Evolutionary conservation across 140 eudicot species (phyloP).

Genomic region (Bidens hawaiensis): DNA sequence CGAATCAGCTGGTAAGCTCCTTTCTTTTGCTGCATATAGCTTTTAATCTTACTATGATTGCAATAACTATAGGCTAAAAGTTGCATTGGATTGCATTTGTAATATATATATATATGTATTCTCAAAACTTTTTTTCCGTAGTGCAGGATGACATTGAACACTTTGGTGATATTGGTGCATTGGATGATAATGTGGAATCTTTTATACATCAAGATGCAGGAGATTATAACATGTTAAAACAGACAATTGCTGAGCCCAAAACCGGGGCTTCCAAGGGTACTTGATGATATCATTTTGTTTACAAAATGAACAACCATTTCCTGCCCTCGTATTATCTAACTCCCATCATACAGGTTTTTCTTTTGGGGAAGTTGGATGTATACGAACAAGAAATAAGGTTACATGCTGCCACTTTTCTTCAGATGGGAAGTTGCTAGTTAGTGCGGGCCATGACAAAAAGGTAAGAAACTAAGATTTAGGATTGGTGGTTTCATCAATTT

Average conservation of each 20-base stretch:
- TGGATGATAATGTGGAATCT: conserved; percentile 89
- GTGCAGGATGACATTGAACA: conserved; percentile 89
- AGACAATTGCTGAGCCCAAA: conserved; percentile 68
- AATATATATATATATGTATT: no score
- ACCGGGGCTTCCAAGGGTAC: conserved; percentile 77
- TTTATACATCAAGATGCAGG: conserved; percentile 86
- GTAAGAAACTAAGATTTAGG: conserved; percentile 50
- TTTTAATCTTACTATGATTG: conserved; percentile 7
- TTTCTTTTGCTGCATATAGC: conserved; percentile 7
- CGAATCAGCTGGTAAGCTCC: conserved; percentile 79
- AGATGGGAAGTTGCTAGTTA: conserved; percentile 93
- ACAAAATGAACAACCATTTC: conserved; percentile 1
- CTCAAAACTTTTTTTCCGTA: conserved; percentile 21
- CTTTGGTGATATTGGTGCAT: conserved; percentile 74
- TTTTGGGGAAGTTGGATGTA: conserved; percentile 87
- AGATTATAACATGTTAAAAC: conserved; percentile 82
- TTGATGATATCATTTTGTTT: neutral
- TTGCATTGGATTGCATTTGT: neutral
- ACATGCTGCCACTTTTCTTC: conserved; percentile 97
- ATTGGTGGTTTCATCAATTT: neutral
- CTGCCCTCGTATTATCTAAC: neutral
- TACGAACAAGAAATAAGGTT: conserved; percentile 84
- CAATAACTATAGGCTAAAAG: neutral
- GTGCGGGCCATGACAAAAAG: conserved; percentile 98
- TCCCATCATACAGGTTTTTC: conserved; percentile 56